These are phyloP conservation scores for Metschnikowia baotianmanensis DNA, from an alignment of 805 yeast species.

Conservation along the genomic window DNA sequence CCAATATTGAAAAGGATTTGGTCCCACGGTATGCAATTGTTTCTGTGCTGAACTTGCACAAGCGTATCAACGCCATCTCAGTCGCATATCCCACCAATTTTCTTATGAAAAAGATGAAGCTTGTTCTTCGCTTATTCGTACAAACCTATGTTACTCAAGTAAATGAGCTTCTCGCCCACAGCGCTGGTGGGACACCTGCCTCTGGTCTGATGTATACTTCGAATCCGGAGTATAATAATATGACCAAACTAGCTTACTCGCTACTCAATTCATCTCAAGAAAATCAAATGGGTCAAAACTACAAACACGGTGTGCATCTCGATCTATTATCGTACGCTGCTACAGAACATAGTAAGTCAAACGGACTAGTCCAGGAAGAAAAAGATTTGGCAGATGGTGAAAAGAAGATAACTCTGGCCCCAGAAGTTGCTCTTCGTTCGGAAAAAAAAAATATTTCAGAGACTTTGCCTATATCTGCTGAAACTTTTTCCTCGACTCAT, in stretches of 20 bases:
- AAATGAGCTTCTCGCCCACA: slow-evolving; percentile 27
- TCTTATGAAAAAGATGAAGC: slow-evolving; percentile 50
- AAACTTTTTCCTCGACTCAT: too few species aligned
- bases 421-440: too few species aligned
- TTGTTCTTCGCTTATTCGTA: slow-evolving; percentile 56
- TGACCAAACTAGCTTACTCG: slow-evolving; percentile 19
- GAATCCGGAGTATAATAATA: slow-evolving; percentile 21
- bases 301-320: slow-evolving; percentile 13
- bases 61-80: slow-evolving; percentile 30
- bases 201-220: slow-evolving; percentile 3
- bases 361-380: slow-evolving; percentile 1
- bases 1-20: slow-evolving; percentile 40
- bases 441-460: too few species aligned
- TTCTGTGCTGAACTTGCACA: slow-evolving; percentile 29
- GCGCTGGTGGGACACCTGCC: slow-evolving; percentile 21
- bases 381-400: neutral
- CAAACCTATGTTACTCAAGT: slow-evolving; percentile 63
- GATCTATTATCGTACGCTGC: slow-evolving; percentile 21
- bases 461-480: too few species aligned
- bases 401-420: too few species aligned
- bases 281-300: slow-evolving; percentile 2
- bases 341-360: slow-evolving; percentile 14
- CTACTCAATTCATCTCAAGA: slow-evolving; percentile 3
- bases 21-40: slow-evolving; percentile 47
- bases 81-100: slow-evolving; percentile 38